These are phyloP conservation scores for Neobulgaria alba DNA, from an alignment of 2,329 filamentous ascomycete genomes.

Conservation along the genomic window DNA sequence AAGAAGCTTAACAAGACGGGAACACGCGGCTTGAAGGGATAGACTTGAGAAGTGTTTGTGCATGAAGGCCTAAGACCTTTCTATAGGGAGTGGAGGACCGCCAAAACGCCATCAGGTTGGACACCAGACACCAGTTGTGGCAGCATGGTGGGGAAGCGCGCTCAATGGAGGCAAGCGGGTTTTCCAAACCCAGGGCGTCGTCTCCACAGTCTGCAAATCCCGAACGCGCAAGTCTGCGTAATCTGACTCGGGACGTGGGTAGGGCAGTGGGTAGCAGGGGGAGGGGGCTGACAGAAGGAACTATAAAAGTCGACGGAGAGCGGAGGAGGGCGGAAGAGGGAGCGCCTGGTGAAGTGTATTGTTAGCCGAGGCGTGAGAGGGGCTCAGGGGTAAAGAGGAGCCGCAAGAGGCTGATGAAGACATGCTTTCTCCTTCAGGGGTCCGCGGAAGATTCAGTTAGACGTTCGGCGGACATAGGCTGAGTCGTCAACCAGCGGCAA, in stretches of 20 bases:
- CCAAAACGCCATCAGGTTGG: conserved; percentile 20
- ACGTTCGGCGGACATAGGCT: no score
- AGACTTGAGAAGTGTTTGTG: conserved; percentile 14
- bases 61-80: conserved; percentile 20
- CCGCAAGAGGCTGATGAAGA: no score
- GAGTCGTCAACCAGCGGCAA: no score
- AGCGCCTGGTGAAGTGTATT: no score
- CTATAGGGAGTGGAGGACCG: conserved; percentile 17
- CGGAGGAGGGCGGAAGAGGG: background rate
- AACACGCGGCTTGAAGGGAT: conserved; percentile 17
- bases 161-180: conserved; percentile 16
- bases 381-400: no score
- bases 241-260: background rate
- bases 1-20: conserved; percentile 13
- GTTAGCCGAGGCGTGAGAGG: no score
- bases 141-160: conserved; percentile 20
- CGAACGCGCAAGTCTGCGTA: no score
- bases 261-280: no score
- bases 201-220: conserved; percentile 12
- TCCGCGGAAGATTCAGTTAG: no score
- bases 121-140: conserved; percentile 23
- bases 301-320: background rate
- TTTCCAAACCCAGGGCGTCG: conserved; percentile 15
- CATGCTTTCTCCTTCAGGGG: no score
- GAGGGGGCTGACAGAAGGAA: no score